These are phyloP conservation scores for Populus hybrid DNA, from an alignment of 441 rosid genomes.

Conservation along the genomic window DNA sequence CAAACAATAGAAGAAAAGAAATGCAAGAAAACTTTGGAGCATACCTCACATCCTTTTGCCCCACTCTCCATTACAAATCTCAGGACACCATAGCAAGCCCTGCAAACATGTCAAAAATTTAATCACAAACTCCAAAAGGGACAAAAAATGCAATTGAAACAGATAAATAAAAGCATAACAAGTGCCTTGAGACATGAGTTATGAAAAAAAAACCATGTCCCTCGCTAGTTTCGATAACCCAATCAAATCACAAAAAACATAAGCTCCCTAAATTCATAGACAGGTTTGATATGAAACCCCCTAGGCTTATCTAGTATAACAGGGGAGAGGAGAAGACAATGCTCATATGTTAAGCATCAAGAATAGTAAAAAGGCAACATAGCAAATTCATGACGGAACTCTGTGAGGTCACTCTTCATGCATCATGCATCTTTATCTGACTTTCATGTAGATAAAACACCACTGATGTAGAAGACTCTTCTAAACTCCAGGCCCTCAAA, in stretches of 20 bases:
- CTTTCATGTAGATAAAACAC: background rate
- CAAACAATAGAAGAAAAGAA: background rate
- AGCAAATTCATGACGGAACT: too few relatives aligned
- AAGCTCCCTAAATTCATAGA: background rate
- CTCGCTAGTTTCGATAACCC: too few relatives aligned
- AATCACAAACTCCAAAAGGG: background rate
- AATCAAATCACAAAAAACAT: too few relatives aligned
- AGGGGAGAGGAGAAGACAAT: too few relatives aligned
- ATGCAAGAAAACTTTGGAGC: background rate
- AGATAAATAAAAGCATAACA: background rate
- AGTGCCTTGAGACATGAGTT: background rate
- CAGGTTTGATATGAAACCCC: too few relatives aligned
- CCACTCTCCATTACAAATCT: conserved; percentile 76
- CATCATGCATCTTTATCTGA: background rate
- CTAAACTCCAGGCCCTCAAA: background rate
- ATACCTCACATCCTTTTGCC: conserved; percentile 78
- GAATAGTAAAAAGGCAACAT: too few relatives aligned
- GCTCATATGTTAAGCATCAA: too few relatives aligned
- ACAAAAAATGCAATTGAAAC: background rate
- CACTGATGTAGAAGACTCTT: background rate
- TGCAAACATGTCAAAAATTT: conserved; percentile 6
- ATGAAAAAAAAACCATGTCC: background rate
- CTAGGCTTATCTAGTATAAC: too few relatives aligned
- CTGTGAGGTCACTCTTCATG: too few relatives aligned
- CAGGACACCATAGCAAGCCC: conserved; percentile 73